Evolutionary conservation across 2,329 filamentous ascomycete genomes (phyloP).

Genomic region (Curvularia lunata): DNA sequence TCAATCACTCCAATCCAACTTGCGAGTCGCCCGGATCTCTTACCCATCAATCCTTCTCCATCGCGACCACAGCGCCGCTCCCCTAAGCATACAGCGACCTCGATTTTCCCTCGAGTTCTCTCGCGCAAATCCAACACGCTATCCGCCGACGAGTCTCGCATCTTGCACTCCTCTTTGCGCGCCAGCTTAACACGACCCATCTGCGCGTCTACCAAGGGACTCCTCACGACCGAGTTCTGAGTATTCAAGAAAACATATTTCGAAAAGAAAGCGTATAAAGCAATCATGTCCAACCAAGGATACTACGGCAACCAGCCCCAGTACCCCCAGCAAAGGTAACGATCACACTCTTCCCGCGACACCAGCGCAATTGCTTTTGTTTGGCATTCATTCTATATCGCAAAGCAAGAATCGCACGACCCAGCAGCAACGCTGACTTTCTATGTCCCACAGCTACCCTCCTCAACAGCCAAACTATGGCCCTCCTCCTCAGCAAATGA

Average conservation of each 20-base stretch:
- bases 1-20: neutral
- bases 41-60: neutral
- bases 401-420: neutral
- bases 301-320: conserved; percentile 44
- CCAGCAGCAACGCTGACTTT: neutral
- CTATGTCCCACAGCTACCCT: conserved; percentile 28
- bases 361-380: neutral
- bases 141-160: neutral
- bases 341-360: neutral
- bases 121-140: neutral
- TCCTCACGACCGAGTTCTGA: neutral
- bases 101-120: neutral
- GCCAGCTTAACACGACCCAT: neutral
- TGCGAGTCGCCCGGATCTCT: neutral
- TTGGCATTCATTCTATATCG: neutral
- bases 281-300: conserved; percentile 46
- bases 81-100: neutral
- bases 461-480: conserved; percentile 30
- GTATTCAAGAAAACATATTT: neutral
- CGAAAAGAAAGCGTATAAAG: neutral
- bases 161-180: neutral
- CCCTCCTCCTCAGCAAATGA: conserved; percentile 37
- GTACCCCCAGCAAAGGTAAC: conserved; percentile 47
- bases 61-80: neutral
- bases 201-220: neutral